Evolutionary conservation across 2,329 filamentous ascomycete species (phyloP), one percentile per base, ranked within the genome.

Genomic region (Lachnellula cervina): DNA sequence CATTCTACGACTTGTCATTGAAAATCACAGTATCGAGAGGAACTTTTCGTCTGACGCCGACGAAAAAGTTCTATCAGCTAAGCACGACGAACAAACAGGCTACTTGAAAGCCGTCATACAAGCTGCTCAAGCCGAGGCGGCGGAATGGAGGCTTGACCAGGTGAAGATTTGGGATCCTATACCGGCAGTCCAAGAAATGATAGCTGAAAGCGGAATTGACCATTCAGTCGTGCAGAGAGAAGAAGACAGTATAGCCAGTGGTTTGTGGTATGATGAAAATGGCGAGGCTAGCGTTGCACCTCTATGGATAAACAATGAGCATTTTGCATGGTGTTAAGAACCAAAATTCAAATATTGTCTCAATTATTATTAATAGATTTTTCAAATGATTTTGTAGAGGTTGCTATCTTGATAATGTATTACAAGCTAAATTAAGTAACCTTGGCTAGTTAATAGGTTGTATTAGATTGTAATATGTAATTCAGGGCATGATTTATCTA

Each of bases 131-230:
- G 72, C 73, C 14, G 83, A 94, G 70, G 91, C 91, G 3, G 72
- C 77, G 1, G 76, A 81, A 55, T 95, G 89, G 87, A 75, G 80
- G 46, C 83, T 90, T 74, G 76, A 79, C 47, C 78, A 82, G 49
- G 81, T 96, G 3, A 81, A 90, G 69, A 75, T 93, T 51, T 97
- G 92, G 92, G 94, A 93, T 67, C 91, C 91, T 0, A 79, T 79
- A 5, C 74, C 80, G 6, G 65, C 78, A 58, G 69, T 83, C 25
- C 66, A 67, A 65, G 59, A 70, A 17, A 64, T 86, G 44, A 71
- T 84, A 1, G 71, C 76, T 23, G 65, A 65, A 14, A 70, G 72
- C 3, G 76, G 75, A 14, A 65, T 89, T 13, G 67, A 76, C n/a
- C 74, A 80, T 53, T 28, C n/a, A 28, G 72, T 74, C 53, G 73